Conservation (phyloP, 2,329 filamentous ascomycete genomes). For the Graphilbum fragrans region DNA sequence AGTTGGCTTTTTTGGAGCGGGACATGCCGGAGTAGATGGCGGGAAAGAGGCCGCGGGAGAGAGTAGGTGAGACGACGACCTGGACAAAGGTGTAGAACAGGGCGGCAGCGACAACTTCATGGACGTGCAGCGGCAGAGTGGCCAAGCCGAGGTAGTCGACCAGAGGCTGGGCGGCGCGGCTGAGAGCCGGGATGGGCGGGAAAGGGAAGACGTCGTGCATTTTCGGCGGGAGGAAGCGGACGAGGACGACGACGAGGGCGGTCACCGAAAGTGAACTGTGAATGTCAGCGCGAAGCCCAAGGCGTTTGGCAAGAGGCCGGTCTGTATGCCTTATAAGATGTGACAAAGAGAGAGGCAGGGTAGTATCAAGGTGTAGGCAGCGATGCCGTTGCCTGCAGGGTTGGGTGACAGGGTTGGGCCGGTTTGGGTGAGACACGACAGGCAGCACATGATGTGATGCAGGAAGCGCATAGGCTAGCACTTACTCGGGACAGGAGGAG, state of each 20-base stretch:
- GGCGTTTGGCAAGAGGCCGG: too few species aligned
- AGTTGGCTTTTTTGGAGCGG: conserved; percentile 57
- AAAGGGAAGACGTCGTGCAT: conserved; percentile 69
- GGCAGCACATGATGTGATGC: too few species aligned
- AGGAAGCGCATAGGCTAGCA: too few species aligned
- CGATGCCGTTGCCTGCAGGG: too few species aligned
- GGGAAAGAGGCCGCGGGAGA: conserved; percentile 53
- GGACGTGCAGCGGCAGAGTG: conserved; percentile 62
- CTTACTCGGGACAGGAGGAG: too few species aligned
- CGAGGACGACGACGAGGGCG: not conserved
- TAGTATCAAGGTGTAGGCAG: too few species aligned
- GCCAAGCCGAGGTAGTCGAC: conserved; percentile 49
- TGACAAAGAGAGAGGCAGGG: too few species aligned
- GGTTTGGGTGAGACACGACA: too few species aligned
- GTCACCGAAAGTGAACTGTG: too few species aligned
- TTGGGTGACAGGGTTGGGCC: too few species aligned
- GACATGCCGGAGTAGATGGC: conserved; percentile 50
- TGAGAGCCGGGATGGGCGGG: conserved; percentile 44
- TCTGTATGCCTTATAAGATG: too few species aligned
- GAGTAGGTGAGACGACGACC: conserved; percentile 50
- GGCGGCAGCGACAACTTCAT: conserved; percentile 59
- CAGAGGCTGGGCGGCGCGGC: conserved; percentile 46
- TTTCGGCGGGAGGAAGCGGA: conserved; percentile 9
- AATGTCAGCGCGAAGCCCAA: too few species aligned
- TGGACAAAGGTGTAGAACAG: conserved; percentile 58